Base-by-base conservation (phyloP, 1,139 yeast genomes). In the Pichia sp. region DNA sequence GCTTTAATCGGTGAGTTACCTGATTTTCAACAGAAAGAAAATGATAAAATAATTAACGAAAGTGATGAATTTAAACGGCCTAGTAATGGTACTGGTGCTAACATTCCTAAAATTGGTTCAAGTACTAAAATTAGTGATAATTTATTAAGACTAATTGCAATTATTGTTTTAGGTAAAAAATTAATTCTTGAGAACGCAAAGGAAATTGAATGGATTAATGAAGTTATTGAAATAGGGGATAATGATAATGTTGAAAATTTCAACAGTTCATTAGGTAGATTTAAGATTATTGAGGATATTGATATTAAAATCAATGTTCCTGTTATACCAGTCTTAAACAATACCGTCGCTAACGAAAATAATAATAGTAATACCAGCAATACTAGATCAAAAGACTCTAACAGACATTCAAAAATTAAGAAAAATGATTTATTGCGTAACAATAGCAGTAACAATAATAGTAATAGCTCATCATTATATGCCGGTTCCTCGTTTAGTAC, bases 81-180 rank as follows among this genome's bases (percentile, higher is more conserved):
- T 36, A 29, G 39, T 36, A 36, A 36, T 36, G 39, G 39, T 37
- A 37, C 32, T n/a, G 28, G 31, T 28, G 27, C 8, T 10, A n/a
- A 37, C 10, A n/a, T 11, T n/a, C 5, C 26, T 18, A 18, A 18
- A n/a, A 8, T 35, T 28, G 45, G 39, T 31, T 26, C 47, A 38
- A 53, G 58, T 34, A 51, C 58, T 44, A 64, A 61, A 43, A 10
- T 54, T 5, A 67, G 65, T 34, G 77, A 74, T 45, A 61, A 63
- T 30, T 40, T 54, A 3, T 52, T 70, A 32, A 65, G 78, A 54
- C 43, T 73, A 5, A 47, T 64, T 27, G 68, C 76, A 0, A 61
- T 74, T 34, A 66, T 67, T 8, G 60, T 60, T 39, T 54, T 71
- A 37, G 68, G 72, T 5, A 68, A 63, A 46, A 60, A 62, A 43